Base-by-base conservation (phyloP, 805 yeast genomes). In the Ogataea zsoltii region DNA sequence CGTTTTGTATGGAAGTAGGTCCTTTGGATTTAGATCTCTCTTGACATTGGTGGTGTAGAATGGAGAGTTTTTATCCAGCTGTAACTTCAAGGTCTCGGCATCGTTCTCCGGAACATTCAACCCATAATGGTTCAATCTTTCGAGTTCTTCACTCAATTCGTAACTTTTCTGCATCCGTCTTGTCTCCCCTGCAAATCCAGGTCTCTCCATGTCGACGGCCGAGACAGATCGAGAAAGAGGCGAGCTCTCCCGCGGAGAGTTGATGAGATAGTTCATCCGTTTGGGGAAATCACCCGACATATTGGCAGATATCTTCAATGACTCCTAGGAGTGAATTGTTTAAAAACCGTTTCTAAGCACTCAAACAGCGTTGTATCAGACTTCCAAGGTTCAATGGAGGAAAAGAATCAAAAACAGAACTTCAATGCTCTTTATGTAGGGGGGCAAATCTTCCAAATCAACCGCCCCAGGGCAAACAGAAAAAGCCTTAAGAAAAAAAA, bases 1-100 rank as follows among this genome's bases (percentile, higher is more conserved):
- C 0, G 84, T 77, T 34, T 72, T 68, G 63, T 91, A 94, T 0
- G 98, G 98, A 21, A 92, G 42, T 7, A 58, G 34, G 2, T 49
- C 49, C 26, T 58, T 57, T n/a, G 61, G 54, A 16, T 54, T 52
- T 12, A 60, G 44, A 31, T 54, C 58, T 34, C 53, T 50, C 1
- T 46, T 34, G 7, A 46, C 50, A 4, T 50, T 46, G 1, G 66
- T 54, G 1, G 66, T 52, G 44, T 39, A 65, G 46, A 54, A 58
- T 1, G 33, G 38, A 0, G 67, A 60, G 1, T 34, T 46, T n/a
- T 46, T 44, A 35, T 65, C 62, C 14, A 34, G 32, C 17, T 55
- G 59, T 28, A 56, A 17, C n/a, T 43, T 42, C n/a, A 44, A 38
- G 3, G 66, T 61, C 32, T 62, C 66, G 4, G 57, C 57, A 31